Evolutionary conservation across 208 protist genomes (phyloP).

Genomic region (Leishmania tarentolae): DNA sequence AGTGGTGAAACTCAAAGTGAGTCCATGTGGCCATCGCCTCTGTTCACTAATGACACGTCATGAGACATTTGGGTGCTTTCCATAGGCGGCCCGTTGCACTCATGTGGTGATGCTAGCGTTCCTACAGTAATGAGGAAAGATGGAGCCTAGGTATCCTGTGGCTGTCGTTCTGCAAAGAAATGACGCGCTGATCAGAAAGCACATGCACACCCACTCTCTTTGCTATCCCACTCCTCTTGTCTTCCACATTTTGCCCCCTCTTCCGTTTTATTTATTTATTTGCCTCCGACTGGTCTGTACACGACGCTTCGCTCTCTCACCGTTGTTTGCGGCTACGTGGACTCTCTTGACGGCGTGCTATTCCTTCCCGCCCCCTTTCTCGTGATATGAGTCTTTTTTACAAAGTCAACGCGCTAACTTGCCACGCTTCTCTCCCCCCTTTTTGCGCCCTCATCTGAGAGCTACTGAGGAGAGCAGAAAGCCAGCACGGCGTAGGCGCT

Average conservation of each 20-base stretch:
- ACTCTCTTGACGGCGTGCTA: neutral
- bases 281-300: neutral
- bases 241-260: neutral
- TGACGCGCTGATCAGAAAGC: neutral
- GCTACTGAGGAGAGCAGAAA: neutral
- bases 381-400: too few relatives aligned
- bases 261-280: neutral
- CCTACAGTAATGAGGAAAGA: neutral
- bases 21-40: neutral
- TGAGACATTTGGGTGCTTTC: neutral
- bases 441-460: neutral
- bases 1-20: neutral
- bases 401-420: conserved; percentile 5
- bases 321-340: neutral
- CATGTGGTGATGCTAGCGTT: neutral
- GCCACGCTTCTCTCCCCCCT: neutral
- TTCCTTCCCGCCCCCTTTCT: neutral
- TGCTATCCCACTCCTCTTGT: neutral
- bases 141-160: neutral
- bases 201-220: neutral
- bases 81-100: neutral
- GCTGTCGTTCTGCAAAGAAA: neutral
- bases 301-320: neutral
- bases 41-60: neutral
- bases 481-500: neutral